Conservation (phyloP, 1,139 yeast species). For the Blastobotrys illinoisensis region DNA sequence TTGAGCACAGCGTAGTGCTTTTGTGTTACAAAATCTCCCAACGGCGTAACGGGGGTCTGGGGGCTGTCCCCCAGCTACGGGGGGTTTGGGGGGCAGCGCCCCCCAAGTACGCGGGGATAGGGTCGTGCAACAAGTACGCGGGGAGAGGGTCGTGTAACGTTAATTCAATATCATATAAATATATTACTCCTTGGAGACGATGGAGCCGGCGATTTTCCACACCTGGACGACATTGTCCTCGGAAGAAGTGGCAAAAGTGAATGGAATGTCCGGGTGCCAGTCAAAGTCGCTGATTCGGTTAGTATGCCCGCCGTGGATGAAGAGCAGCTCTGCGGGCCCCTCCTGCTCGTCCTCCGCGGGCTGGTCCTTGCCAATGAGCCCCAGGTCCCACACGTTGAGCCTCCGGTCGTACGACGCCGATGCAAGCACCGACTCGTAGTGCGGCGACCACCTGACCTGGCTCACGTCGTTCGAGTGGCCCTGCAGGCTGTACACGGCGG, state of each 20-base stretch:
- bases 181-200: constrained; percentile 20
- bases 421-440: constrained; percentile 54
- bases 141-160: too few species aligned
- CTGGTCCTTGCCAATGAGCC: constrained; percentile 39
- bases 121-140: too few species aligned
- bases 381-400: constrained; percentile 69
- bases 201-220: constrained; percentile 53
- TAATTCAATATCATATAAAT: background rate
- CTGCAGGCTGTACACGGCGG: constrained; percentile 32
- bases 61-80: too few species aligned
- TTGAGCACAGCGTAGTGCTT: too few species aligned
- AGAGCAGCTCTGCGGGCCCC: constrained; percentile 42
- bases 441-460: constrained; percentile 74
- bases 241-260: constrained; percentile 78
- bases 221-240: constrained; percentile 87
- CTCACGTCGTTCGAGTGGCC: constrained; percentile 65
- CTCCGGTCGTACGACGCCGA: constrained; percentile 68
- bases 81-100: too few species aligned
- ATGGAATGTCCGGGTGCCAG: constrained; percentile 78
- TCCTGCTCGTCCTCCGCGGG: constrained; percentile 39
- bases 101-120: too few species aligned
- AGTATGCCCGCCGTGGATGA: constrained; percentile 82
- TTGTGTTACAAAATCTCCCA: too few species aligned
- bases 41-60: too few species aligned
- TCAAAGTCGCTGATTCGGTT: constrained; percentile 78